These are phyloP conservation scores for Oryza punctata DNA, from an alignment of 176 grass and related monocot species.

Conservation along the genomic window DNA sequence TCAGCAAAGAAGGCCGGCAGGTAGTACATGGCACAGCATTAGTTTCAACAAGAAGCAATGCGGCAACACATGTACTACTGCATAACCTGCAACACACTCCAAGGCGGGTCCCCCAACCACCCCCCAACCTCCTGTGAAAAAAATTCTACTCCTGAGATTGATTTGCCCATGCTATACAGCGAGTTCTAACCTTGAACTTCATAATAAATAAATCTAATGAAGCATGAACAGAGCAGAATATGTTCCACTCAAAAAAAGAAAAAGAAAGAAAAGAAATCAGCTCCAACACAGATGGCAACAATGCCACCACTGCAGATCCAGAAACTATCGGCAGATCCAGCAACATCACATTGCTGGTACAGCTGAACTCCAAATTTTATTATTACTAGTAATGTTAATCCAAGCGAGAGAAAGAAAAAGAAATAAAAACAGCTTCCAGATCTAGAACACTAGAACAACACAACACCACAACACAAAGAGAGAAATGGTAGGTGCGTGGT, in stretches of 20 bases:
- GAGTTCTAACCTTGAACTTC: neutral
- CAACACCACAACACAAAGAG: neutral
- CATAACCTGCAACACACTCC: constrained; percentile 16
- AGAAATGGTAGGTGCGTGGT: too few species aligned
- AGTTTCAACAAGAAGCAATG: constrained; percentile 35
- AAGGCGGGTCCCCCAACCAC: neutral
- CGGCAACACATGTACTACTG: constrained; percentile 33
- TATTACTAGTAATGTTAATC: neutral
- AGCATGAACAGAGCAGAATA: neutral
- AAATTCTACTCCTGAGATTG: neutral
- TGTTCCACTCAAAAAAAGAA: neutral
- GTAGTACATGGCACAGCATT: constrained; percentile 42
- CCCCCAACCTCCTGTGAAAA: neutral
- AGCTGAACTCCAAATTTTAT: too few species aligned
- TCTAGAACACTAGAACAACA: neutral
- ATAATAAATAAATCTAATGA: neutral
- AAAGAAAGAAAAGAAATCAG: neutral
- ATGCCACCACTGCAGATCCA: constrained; percentile 22
- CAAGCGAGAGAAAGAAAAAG: neutral
- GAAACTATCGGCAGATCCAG: constrained; percentile 23
- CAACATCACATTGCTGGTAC: neutral
- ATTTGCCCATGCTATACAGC: neutral
- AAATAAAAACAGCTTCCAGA: neutral
- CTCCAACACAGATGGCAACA: neutral
- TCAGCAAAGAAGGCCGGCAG: constrained; percentile 46